Percentiles rank a stretch among this genome's conserved stretches.
Evolutionary conservation across 1,284 basidiomycete genomes (phyloP).

Genomic region (Leccinum subrobustum): DNA sequence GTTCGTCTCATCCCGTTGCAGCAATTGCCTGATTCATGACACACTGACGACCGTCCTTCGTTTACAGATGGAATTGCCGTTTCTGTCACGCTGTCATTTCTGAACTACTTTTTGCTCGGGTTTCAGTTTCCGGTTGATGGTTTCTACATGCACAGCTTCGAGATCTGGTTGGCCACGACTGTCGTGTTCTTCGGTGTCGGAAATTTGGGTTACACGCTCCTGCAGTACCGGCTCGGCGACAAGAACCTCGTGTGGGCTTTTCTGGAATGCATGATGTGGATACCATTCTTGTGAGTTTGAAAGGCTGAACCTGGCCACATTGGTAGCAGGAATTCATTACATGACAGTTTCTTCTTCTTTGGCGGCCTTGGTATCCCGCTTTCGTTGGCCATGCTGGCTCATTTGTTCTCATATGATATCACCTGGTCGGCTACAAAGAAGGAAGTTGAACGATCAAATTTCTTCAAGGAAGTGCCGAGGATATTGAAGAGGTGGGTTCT

Average conservation of each 20-base stretch:
- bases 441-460: slow-evolving; percentile 80
- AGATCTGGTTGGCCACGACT: slow-evolving; percentile 75
- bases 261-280: slow-evolving; percentile 70
- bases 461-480: slow-evolving; percentile 84
- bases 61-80: slow-evolving; percentile 69
- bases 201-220: slow-evolving; percentile 67
- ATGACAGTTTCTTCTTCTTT: slow-evolving; percentile 79
- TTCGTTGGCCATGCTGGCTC: slow-evolving; percentile 71
- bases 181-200: slow-evolving; percentile 75
- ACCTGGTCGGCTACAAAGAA: slow-evolving; percentile 79
- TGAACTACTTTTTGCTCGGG: slow-evolving; percentile 76
- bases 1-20: slow-evolving; percentile 32
- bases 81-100: slow-evolving; percentile 58
- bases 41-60: background rate
- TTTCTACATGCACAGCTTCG: slow-evolving; percentile 70
- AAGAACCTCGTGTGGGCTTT: slow-evolving; percentile 52
- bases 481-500: slow-evolving; percentile 73
- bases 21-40: background rate
- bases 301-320: background rate
- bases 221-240: slow-evolving; percentile 76
- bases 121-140: slow-evolving; percentile 64
- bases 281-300: slow-evolving; percentile 74
- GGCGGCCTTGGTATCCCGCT: slow-evolving; percentile 76
- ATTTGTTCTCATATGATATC: slow-evolving; percentile 84
- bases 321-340: slow-evolving; percentile 9